Percentiles rank a stretch among this genome's conserved stretches.
Evolutionary conservation across 2,329 filamentous ascomycete genomes (phyloP).

Genomic region (Biscogniauxia mediterranea): DNA sequence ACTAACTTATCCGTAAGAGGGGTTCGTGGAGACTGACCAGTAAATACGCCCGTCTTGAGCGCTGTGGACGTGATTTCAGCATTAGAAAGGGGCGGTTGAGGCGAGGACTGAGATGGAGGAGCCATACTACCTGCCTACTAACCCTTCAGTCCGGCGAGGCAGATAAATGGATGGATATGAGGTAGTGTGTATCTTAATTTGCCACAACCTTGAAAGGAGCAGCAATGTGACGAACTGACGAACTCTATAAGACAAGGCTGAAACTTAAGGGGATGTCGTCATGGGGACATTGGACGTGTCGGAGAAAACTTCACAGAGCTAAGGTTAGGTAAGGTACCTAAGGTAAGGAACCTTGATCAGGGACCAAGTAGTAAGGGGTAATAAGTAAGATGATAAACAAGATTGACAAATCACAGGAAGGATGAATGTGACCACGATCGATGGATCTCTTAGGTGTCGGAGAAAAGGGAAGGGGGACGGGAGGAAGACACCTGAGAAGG

Average conservation of each 20-base stretch:
- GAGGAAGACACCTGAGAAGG: too few species aligned
- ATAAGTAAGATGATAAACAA: neutral
- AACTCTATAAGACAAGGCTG: too few species aligned
- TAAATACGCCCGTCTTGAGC: conserved; percentile 27
- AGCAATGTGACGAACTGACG: neutral
- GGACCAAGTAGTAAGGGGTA: neutral
- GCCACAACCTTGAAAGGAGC: neutral
- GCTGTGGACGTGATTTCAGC: conserved; percentile 27
- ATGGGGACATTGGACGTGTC: neutral
- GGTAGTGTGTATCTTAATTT: too few species aligned
- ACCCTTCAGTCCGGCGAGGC: neutral
- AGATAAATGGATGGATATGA: too few species aligned
- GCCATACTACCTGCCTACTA: neutral
- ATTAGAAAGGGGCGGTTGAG: neutral
- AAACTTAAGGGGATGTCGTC: too few species aligned
- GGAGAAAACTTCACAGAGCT: neutral
- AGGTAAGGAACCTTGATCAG: neutral
- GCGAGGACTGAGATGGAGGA: neutral
- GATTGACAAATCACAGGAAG: neutral
- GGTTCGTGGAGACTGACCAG: conserved; percentile 21
- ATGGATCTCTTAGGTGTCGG: neutral
- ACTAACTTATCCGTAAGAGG: conserved; percentile 10
- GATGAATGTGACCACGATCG: neutral
- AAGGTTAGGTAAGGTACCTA: neutral
- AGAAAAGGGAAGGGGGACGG: neutral